Base-by-base conservation (phyloP, 225 moss, liverwort and hornwort genomes). In the Physcomitrium patens region DNA sequence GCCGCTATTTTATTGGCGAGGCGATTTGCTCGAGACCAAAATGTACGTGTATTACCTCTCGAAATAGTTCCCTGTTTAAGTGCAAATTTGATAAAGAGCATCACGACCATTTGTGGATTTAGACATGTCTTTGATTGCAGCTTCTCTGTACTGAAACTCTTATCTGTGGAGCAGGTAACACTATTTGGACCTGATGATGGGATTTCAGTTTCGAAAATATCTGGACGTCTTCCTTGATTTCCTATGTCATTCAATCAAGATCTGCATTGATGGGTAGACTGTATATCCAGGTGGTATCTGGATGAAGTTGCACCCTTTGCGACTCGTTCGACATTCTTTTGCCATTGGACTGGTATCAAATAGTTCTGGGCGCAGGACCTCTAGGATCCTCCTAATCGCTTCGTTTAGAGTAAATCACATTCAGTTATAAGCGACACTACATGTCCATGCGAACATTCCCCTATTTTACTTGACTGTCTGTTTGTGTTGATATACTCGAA, bases 1-100 rank as follows among this genome's bases (percentile, higher is more conserved):
- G 96, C 96, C 77, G 92, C 94, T 48, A 91, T 97, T 60, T 62
- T 93, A 67, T 86, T 97, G 52, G 91, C 93, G 27, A 90, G 94
- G 85, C 82, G 88, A 67, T 94, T 97, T 73, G 91, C 94, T n/a
- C 85, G 85, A 72, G 82, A 87, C 56, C 83, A 80, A 75, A 87
- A 91, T 72, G 90, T 92, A 78, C 86, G 90, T 63, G 23, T 20
- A 2, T 67, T 62, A 3, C 60, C 62, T 70, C 17, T 3, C 48
- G 8, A 65, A 12, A 58, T 46, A 5, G 31, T 1, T 53, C 26
- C 22, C 17, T 20, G 60, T 69, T 24, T 20, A 42, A 73, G 19
- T 20, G 31, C 2, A 37, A 37, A 37, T 7, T 1, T 37, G 9
- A 54, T 5, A 41, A 51, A 45, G 53, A 43, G 18, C 41, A 50